phyloP scores from a whole-genome alignment of 2,329 filamentous ascomycete genomes.

The Rhexocercosporidium sp. region DNA sequence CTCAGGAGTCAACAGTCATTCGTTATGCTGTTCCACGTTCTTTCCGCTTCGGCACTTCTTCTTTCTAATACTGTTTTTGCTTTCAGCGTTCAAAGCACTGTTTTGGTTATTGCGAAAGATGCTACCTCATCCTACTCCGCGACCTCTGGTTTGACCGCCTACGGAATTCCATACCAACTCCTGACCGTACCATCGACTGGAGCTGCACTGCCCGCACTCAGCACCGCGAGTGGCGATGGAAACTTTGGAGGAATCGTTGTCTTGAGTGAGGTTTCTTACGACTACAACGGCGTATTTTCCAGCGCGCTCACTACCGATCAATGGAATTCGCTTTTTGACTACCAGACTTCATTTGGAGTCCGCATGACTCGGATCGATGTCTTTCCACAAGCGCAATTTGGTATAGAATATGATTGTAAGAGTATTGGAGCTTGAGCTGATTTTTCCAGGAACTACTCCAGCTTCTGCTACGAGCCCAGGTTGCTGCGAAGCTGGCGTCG shows the following conservation, averaged over 20 bases:
- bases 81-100: constrained; percentile 46
- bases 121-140: constrained; percentile 52
- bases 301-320: constrained; percentile 55
- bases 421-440: background rate
- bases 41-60: constrained; percentile 13
- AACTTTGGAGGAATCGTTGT: constrained; percentile 61
- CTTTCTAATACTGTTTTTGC: constrained; percentile 10
- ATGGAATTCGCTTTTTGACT: constrained; percentile 60
- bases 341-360: constrained; percentile 63
- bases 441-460: background rate
- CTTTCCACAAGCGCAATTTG: constrained; percentile 10
- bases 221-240: constrained; percentile 50
- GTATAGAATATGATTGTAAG: background rate
- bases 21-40: constrained; percentile 16
- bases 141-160: constrained; percentile 59
- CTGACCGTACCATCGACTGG: constrained; percentile 58
- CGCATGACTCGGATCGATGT: constrained; percentile 65
- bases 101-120: constrained; percentile 61
- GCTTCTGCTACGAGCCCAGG: constrained; percentile 35
- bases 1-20: constrained; percentile 13
- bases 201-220: constrained; percentile 55
- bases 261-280: constrained; percentile 36
- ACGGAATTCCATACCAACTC: constrained; percentile 62
- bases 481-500: constrained; percentile 51
- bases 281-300: constrained; percentile 49